Evolutionary conservation across 257 asterid genomes (phyloP), one percentile per base, ranked within the genome.

Genomic region (Fraxinus cuspidata): DNA sequence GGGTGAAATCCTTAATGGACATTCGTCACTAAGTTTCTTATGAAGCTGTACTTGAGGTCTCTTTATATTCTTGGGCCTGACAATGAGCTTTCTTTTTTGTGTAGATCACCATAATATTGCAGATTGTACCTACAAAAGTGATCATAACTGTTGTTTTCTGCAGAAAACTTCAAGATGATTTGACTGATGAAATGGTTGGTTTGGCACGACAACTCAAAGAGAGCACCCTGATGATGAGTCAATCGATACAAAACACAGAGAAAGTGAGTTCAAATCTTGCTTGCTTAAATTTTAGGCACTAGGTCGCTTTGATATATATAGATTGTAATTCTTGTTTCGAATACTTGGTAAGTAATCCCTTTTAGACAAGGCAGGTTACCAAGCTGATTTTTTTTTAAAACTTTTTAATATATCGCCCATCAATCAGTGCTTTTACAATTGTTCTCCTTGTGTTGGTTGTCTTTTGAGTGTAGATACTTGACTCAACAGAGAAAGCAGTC

Each of bases 161-260:
- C 92, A 93, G 99, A 87, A 93, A 83, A 83, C 96, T 95, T 76
- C 96, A 91, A 87, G 99, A 95, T 72, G 90, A 90, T 77, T 83
- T 93, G 89, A 93, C 96, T 0, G 98, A 95, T 85, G 99, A 93
- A 85, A 91, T 95, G 98, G 98, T 90, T 77, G 87, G 74, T 76
- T 88, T 95, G 87, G 99, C 96, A 0, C 86, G 96, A 29, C 93
- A 95, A 83, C 94, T 95, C 68, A 95, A 94, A 81, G 96, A 92
- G 89, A 91, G 96, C 80, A 90, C 94, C 85, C 90, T 93, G 76
- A 66, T 88, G 89, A 93, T 89, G 97, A 93, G 66, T 78, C 93
- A 92, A 79, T 95, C 98, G 13, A 78, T 93, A 74, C 76, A 82
- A 85, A 92, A 90, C 87, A 91, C 98, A 0, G 97, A 90, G 87